Evolutionary conservation across 2,329 filamentous ascomycete species (phyloP).

Genomic region (Neopestalotiopsis sp.): DNA sequence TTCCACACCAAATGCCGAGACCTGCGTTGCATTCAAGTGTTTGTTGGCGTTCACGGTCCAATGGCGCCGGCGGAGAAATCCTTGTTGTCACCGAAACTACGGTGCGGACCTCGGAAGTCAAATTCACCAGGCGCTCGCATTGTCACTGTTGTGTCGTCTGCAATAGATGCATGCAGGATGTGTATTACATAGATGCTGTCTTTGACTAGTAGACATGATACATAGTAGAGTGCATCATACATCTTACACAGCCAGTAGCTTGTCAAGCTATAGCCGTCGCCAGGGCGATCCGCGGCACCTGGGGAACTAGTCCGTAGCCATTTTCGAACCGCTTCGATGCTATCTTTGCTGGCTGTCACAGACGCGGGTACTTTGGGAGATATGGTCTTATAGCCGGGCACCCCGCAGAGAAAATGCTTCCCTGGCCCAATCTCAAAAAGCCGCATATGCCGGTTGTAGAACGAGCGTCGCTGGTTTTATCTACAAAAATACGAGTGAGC

Average conservation of each 20-base stretch:
- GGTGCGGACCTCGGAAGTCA: neutral
- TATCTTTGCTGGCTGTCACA: conserved; percentile 9
- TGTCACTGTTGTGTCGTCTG: neutral
- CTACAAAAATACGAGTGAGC: too few species aligned
- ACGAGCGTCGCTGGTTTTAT: neutral
- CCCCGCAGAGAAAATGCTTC: neutral
- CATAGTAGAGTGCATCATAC: neutral
- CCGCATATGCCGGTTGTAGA: neutral
- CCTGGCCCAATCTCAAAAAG: neutral
- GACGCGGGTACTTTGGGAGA: neutral
- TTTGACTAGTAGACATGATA: neutral
- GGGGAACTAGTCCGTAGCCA: neutral
- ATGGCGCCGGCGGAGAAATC: neutral
- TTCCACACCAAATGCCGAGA: neutral
- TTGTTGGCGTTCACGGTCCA: neutral
- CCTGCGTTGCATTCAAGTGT: neutral
- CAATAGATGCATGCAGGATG: too few species aligned
- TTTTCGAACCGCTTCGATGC: conserved; percentile 1
- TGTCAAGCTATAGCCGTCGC: neutral
- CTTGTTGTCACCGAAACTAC: neutral
- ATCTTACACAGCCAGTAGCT: too few species aligned
- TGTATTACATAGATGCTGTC: neutral
- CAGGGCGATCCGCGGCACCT: conserved; percentile 2
- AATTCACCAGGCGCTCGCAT: neutral
- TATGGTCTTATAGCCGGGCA: neutral